phyloP scores from a whole-genome alignment of 108 stramenopile species.

The Nitzschia sp. region DNA sequence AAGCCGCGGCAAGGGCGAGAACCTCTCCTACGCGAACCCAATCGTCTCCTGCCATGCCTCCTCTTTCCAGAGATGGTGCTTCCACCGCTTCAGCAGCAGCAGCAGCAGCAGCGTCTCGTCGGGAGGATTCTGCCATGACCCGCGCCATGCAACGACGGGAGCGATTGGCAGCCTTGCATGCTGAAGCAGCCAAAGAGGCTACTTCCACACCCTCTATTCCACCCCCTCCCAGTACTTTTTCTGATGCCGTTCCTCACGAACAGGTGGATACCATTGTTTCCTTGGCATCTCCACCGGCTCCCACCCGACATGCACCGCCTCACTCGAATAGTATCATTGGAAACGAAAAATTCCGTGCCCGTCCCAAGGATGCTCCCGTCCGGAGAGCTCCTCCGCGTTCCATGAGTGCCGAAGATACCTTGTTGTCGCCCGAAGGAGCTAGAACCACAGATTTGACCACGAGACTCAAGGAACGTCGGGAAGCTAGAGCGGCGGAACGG shows the following conservation, averaged over 20 bases:
- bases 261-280: not conserved
- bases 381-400: slow-evolving; percentile 2
- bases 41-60: not conserved
- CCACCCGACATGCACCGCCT: not conserved
- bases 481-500: slow-evolving; percentile 33
- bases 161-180: not conserved
- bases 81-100: too few relatives aligned
- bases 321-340: not conserved
- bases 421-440: slow-evolving; percentile 10
- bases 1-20: not conserved
- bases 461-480: slow-evolving; percentile 25
- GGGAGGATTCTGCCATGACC: too few relatives aligned
- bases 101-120: too few relatives aligned
- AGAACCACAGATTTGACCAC: slow-evolving; percentile 20
- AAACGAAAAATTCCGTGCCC: not conserved
- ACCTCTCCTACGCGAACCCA: not conserved
- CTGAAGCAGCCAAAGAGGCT: not conserved
- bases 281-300: not conserved
- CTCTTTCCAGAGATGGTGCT: not conserved
- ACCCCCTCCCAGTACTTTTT: not conserved
- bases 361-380: not conserved
- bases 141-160: not conserved
- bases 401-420: slow-evolving; percentile 24
- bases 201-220: not conserved
- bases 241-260: too few relatives aligned